Percentiles rank a stretch among this genome's conserved stretches.
These are phyloP conservation scores for Cinnamomum chago DNA, from an alignment of 164 flowering plant species.

Conservation along the genomic window DNA sequence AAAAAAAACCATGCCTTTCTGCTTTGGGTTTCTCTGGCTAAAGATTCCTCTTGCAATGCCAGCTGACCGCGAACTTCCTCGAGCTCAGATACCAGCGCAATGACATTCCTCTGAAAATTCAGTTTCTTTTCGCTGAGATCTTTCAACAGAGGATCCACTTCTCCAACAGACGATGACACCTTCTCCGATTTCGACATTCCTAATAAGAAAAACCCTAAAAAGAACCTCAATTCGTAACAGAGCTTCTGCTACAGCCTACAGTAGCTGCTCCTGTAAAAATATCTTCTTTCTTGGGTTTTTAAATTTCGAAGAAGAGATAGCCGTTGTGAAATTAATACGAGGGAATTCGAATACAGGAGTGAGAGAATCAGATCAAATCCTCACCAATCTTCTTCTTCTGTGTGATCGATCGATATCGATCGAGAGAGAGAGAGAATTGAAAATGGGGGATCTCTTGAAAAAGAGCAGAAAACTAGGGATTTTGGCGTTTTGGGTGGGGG, in stretches of 20 bases:
- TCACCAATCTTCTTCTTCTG: neutral
- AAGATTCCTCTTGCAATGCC: constrained; percentile 54
- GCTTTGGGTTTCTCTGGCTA: constrained; percentile 55
- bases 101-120: constrained; percentile 62
- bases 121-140: constrained; percentile 85
- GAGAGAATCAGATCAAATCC: neutral
- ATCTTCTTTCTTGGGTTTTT: no score
- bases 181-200: constrained; percentile 8
- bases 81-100: constrained; percentile 77
- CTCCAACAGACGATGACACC: constrained; percentile 17
- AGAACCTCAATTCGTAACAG: no score
- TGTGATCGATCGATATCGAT: neutral
- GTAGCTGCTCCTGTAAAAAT: no score
- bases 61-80: constrained; percentile 76
- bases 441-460: no score
- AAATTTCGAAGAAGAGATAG: neutral
- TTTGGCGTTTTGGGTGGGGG: neutral
- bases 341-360: neutral
- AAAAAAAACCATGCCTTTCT: constrained; percentile 49
- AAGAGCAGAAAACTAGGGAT: neutral
- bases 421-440: neutral
- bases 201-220: no score
- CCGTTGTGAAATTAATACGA: no score
- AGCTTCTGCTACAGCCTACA: no score
- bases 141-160: constrained; percentile 71